phyloP scores from a whole-genome alignment of 306 rosid genomes.

The Vicia villosa region DNA sequence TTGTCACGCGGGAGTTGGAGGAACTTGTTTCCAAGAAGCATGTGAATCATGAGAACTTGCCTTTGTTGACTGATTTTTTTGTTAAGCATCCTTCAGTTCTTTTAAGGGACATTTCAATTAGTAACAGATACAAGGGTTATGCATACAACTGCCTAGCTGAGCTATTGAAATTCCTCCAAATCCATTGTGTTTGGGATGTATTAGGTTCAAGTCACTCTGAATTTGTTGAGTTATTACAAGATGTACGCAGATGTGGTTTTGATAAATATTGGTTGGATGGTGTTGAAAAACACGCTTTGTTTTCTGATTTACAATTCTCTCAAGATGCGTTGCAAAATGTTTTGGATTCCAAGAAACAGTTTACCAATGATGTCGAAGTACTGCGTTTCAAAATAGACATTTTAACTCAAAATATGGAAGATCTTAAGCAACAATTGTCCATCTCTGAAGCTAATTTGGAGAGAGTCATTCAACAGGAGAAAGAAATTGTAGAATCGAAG shows the following conservation, averaged over 20 bases:
- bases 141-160: not conserved
- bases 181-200: not conserved
- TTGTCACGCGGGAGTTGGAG: constrained; percentile 4
- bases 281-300: not conserved
- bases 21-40: not conserved
- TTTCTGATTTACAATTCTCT: not conserved
- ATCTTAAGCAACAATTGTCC: not conserved
- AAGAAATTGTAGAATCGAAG: not conserved
- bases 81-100: not conserved
- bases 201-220: not conserved
- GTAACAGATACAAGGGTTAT: not conserved
- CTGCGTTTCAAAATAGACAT: not conserved
- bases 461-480: not conserved
- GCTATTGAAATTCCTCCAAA: constrained; percentile 19
- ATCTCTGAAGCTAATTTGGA: not conserved
- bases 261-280: not conserved
- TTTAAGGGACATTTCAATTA: not conserved
- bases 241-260: not conserved
- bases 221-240: constrained; percentile 8
- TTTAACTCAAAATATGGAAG: not conserved
- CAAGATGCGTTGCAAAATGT: not conserved
- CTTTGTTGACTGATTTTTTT: not conserved
- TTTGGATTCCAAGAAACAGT: not conserved
- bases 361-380: not conserved
- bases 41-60: not conserved